Evolutionary conservation across 2,329 filamentous ascomycete genomes (phyloP).

Genomic region (Talaromyces verruculosus): DNA sequence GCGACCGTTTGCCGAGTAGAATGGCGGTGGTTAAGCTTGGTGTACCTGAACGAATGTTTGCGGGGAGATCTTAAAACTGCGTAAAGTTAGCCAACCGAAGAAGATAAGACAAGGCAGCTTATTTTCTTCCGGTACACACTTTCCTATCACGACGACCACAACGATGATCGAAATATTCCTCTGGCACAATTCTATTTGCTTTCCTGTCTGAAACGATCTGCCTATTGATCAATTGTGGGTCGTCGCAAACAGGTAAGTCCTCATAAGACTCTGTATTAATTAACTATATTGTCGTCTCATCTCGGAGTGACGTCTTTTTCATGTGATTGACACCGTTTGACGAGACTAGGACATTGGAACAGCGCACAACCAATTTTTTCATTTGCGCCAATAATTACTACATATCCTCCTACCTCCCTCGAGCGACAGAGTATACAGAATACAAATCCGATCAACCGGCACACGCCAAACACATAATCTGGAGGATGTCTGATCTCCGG

Average conservation of each 20-base stretch:
- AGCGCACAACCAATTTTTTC: background rate
- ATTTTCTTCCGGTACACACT: background rate
- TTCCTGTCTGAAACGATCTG: background rate
- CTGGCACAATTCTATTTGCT: background rate
- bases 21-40: background rate
- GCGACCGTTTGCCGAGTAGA: background rate
- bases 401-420: background rate
- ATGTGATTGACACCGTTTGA: constrained; percentile 18
- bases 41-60: background rate
- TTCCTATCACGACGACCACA: background rate
- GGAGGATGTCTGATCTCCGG: constrained; percentile 41
- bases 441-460: background rate
- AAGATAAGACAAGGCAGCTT: background rate
- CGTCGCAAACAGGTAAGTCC: background rate
- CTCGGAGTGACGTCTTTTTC: constrained; percentile 19
- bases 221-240: background rate
- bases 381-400: background rate
- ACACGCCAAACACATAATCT: background rate
- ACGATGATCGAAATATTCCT: background rate
- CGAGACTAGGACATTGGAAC: background rate
- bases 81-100: background rate
- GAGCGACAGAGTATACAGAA: background rate
- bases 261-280: background rate
- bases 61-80: background rate
- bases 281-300: background rate